A percentile compares a stretch with the other conserved stretches of the same genome.
Evolutionary conservation across 371 early-diverging fungal genomes (phyloP).

Genomic region (Conidiobolus incongruus): DNA sequence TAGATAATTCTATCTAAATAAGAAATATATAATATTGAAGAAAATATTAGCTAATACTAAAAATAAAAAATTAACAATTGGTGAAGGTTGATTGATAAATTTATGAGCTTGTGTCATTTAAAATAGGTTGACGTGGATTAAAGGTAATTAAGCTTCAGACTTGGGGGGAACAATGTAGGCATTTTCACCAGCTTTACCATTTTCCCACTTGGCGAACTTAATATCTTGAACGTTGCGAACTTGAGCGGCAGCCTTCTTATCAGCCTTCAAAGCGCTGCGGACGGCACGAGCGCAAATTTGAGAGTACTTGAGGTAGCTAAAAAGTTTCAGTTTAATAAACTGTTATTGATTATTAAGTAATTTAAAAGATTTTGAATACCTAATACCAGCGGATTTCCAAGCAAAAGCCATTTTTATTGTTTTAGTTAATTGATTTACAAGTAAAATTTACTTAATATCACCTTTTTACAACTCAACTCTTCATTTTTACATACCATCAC

Average conservation of each 20-base stretch:
- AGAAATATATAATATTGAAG: no score
- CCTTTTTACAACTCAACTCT: no score
- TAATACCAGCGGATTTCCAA: constrained; percentile 35
- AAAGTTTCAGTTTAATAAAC: not conserved
- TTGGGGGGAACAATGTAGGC: not conserved
- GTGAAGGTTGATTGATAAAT: no score
- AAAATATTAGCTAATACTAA: no score
- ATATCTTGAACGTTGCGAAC: constrained; percentile 52
- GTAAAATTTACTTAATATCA: no score
- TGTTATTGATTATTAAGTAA: not conserved
- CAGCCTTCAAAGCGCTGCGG: constrained; percentile 64
- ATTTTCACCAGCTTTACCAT: constrained; percentile 41
- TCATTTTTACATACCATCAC: no score
- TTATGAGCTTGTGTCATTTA: no score
- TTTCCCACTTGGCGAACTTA: constrained; percentile 60
- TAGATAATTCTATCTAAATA: no score
- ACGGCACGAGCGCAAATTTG: constrained; percentile 67
- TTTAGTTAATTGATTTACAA: not conserved
- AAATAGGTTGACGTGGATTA: no score
- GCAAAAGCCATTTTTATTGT: constrained; percentile 20
- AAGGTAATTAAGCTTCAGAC: not conserved
- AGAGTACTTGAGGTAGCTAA: constrained; percentile 70
- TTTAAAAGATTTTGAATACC: no score
- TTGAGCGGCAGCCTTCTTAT: constrained; percentile 34
- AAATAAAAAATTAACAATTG: no score